Conservation (phyloP, 768 basidiomycete species). For the Rubroboletus pulcherrimus region DNA sequence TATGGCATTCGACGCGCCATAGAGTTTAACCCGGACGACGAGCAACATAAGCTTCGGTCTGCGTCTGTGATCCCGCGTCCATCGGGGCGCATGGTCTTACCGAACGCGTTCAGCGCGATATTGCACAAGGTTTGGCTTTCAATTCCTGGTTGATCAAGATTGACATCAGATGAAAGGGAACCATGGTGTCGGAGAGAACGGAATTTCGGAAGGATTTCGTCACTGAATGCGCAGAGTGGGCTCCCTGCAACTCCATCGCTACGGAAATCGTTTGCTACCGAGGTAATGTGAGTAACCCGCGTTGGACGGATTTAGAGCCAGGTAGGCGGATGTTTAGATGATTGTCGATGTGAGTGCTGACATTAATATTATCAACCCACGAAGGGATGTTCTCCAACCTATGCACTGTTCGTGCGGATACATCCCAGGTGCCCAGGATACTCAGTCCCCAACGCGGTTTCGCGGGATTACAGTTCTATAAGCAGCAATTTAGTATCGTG, state of each 20-base stretch:
- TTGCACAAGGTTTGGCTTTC: slow-evolving; percentile 20
- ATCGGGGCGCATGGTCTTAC: slow-evolving; percentile 29
- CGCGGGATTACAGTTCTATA: slow-evolving; percentile 28
- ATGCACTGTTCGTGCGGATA: slow-evolving; percentile 23
- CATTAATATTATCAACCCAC: neutral
- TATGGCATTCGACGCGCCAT: slow-evolving; percentile 36
- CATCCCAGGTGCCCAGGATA: slow-evolving; percentile 25
- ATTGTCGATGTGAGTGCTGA: neutral
- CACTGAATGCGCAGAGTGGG: slow-evolving; percentile 28
- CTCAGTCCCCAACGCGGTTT: slow-evolving; percentile 29
- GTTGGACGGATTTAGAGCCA: slow-evolving; percentile 31
- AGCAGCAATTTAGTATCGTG: slow-evolving; percentile 36
- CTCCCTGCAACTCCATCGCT: slow-evolving; percentile 24
- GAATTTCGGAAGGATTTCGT: slow-evolving; percentile 32
- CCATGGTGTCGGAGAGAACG: slow-evolving; percentile 25
- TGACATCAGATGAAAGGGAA: slow-evolving; percentile 19
- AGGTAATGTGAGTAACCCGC: slow-evolving; percentile 20
- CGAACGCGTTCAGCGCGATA: slow-evolving; percentile 31
- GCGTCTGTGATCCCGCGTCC: slow-evolving; percentile 29
- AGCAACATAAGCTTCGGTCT: slow-evolving; percentile 29
- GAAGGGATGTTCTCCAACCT: slow-evolving; percentile 27
- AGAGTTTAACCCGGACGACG: slow-evolving; percentile 26
- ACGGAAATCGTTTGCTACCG: slow-evolving; percentile 31
- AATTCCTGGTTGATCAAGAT: neutral
- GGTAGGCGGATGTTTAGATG: slow-evolving; percentile 7